Evolutionary conservation across 2,329 filamentous ascomycete genomes (phyloP).

Genomic region (Microsporum canis): DNA sequence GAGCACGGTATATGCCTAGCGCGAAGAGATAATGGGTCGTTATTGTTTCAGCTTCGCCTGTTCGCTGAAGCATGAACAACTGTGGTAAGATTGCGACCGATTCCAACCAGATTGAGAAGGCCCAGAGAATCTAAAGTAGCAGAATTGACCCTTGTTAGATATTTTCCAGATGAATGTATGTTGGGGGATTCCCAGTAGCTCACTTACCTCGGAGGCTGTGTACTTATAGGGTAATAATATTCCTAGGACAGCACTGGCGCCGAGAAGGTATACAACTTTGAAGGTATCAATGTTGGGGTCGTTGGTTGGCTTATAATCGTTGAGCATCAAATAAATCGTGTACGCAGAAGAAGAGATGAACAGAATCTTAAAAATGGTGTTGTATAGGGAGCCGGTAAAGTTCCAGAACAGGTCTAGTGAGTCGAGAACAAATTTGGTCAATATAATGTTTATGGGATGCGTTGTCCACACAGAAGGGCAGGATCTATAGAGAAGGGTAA

Average conservation of each 20-base stretch:
- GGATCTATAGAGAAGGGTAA: neutral
- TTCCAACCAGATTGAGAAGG: constrained; percentile 97
- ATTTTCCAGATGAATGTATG: neutral
- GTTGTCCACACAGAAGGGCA: neutral
- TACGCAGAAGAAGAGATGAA: constrained; percentile 87
- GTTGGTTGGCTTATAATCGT: constrained; percentile 92
- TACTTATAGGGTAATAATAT: constrained; percentile 79
- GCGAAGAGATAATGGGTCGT: constrained; percentile 97
- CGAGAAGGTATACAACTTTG: constrained; percentile 87
- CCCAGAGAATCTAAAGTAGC: constrained; percentile 66
- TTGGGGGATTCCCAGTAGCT: neutral
- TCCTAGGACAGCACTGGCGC: constrained; percentile 64
- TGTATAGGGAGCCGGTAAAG: constrained; percentile 72
- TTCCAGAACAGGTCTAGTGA: constrained; percentile 70
- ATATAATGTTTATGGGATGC: neutral
- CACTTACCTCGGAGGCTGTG: constrained; percentile 51
- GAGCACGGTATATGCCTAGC: constrained; percentile 74
- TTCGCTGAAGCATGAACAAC: constrained; percentile 95
- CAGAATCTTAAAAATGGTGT: constrained; percentile 88
- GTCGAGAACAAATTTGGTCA: neutral
- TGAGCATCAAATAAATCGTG: constrained; percentile 96
- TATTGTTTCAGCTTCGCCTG: constrained; percentile 97
- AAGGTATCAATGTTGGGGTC: constrained; percentile 96
- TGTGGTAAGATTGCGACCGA: constrained; percentile 93
- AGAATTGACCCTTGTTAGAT: constrained; percentile 11